Percentiles rank a stretch among this genome's conserved stretches.
phyloP scores from a whole-genome alignment of 345 rosid genomes.

The Linum usitatissimum region DNA sequence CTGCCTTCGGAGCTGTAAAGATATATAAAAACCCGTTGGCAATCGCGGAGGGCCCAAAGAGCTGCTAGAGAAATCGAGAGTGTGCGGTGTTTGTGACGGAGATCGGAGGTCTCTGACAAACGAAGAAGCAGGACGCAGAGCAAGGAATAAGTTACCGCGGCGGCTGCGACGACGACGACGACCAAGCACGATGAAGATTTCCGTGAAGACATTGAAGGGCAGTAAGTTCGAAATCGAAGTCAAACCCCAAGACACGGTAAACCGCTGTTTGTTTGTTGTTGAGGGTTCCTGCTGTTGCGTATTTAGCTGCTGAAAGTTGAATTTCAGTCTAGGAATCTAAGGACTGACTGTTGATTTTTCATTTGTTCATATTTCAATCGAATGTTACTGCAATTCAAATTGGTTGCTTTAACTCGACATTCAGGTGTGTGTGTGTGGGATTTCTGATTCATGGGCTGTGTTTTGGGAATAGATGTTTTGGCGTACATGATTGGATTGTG shows the following conservation, averaged over 20 bases:
- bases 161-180: neutral
- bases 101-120: constrained; percentile 7
- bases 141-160: neutral
- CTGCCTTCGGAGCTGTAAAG: neutral
- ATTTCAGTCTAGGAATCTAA: neutral
- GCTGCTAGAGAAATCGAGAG: constrained; percentile 13
- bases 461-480: no score
- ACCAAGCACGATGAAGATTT: constrained; percentile 46
- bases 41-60: neutral
- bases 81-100: constrained; percentile 7
- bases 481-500: neutral
- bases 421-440: neutral
- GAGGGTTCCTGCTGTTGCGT: neutral
- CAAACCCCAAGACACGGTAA: constrained; percentile 45
- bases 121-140: neutral
- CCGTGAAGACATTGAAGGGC: constrained; percentile 66
- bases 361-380: neutral
- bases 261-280: neutral
- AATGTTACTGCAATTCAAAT: neutral
- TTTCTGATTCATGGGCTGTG: neutral
- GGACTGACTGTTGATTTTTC: neutral
- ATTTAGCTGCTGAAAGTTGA: neutral
- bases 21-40: neutral
- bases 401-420: neutral
- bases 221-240: constrained; percentile 63